phyloP scores from a whole-genome alignment of 768 basidiomycete genomes.

The Dentipellis sp. region DNA sequence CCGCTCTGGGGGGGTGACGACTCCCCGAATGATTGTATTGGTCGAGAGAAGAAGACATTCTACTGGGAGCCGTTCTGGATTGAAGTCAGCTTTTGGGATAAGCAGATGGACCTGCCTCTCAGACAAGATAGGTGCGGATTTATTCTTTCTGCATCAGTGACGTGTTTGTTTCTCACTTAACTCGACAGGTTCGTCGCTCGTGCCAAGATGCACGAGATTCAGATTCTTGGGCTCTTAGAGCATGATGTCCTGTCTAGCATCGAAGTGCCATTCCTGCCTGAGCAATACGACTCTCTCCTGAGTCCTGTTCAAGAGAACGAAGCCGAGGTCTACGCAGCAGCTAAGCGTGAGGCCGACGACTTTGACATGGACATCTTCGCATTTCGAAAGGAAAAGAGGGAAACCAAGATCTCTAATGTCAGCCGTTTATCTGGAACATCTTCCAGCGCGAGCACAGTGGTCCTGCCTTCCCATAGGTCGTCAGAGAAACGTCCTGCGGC shows the following conservation, averaged over 20 bases:
- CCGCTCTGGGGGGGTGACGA: constrained; percentile 72
- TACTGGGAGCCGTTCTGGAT: constrained; percentile 94
- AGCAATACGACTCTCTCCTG: constrained; percentile 24
- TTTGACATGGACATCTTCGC: constrained; percentile 69
- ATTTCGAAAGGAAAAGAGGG: constrained; percentile 25
- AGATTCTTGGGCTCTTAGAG: constrained; percentile 87
- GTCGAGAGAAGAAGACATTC: constrained; percentile 44
- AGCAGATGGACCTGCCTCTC: constrained; percentile 78
- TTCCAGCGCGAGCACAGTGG: constrained; percentile 15
- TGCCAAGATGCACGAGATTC: constrained; percentile 95
- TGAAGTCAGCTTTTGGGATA: constrained; percentile 78
- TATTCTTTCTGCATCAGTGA: not conserved
- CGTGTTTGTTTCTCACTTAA: not conserved
- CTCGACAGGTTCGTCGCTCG: constrained; percentile 74
- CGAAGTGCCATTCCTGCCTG: constrained; percentile 70
- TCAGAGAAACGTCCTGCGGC: constrained; percentile 17
- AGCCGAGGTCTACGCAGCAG: constrained; percentile 13
- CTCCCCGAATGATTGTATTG: constrained; percentile 23
- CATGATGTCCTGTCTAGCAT: constrained; percentile 88
- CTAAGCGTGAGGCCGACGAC: constrained; percentile 54
- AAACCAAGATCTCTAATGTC: constrained; percentile 22
- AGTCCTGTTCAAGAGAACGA: constrained; percentile 12
- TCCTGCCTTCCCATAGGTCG: constrained; percentile 10
- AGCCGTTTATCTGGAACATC: constrained; percentile 33
- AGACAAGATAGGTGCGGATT: constrained; percentile 57